These are phyloP conservation scores for Cocos nucifera DNA, from an alignment of 176 grass and related monocot genomes.

Conservation along the genomic window DNA sequence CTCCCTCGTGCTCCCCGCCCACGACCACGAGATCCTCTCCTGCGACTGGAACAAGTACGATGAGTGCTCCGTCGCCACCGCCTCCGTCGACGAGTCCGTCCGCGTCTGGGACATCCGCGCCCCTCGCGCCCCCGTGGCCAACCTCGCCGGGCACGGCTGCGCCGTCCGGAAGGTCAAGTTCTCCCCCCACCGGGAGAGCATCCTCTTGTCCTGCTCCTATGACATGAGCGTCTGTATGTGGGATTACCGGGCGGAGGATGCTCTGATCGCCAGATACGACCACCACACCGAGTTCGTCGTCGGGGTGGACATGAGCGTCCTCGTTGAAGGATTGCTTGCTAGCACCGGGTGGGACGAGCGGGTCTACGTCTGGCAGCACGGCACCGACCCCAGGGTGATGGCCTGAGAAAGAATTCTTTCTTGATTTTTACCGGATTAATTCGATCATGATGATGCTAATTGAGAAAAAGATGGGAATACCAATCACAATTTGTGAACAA, in stretches of 20 bases:
- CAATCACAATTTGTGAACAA: no score
- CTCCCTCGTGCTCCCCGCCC: slow-evolving; percentile 51
- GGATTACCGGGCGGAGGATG: slow-evolving; percentile 78
- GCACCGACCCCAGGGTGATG: slow-evolving; percentile 54
- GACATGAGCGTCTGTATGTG: slow-evolving; percentile 88
- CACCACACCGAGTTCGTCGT: slow-evolving; percentile 82
- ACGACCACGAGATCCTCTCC: slow-evolving; percentile 72
- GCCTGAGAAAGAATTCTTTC: background rate
- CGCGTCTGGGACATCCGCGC: slow-evolving; percentile 76
- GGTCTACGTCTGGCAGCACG: slow-evolving; percentile 68
- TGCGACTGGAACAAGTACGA: slow-evolving; percentile 91
- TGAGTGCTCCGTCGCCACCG: slow-evolving; percentile 62
- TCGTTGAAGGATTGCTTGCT: slow-evolving; percentile 63
- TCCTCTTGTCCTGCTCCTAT: slow-evolving; percentile 82
- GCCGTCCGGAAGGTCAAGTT: slow-evolving; percentile 73
- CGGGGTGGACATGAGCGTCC: slow-evolving; percentile 77
- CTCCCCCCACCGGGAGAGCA: slow-evolving; percentile 65
- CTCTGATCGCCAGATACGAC: slow-evolving; percentile 39
- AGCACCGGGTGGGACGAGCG: slow-evolving; percentile 80
- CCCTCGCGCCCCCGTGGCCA: slow-evolving; percentile 38
- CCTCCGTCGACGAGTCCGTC: slow-evolving; percentile 72
- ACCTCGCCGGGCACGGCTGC: slow-evolving; percentile 59
- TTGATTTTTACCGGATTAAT: no score
- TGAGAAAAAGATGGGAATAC: no score
- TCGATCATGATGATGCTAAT: no score